A percentile compares a stretch with the other conserved stretches of the same genome.
These are phyloP conservation scores for Collariella sp. DNA, from an alignment of 495 filamentous ascomycete genomes.

Conservation along the genomic window DNA sequence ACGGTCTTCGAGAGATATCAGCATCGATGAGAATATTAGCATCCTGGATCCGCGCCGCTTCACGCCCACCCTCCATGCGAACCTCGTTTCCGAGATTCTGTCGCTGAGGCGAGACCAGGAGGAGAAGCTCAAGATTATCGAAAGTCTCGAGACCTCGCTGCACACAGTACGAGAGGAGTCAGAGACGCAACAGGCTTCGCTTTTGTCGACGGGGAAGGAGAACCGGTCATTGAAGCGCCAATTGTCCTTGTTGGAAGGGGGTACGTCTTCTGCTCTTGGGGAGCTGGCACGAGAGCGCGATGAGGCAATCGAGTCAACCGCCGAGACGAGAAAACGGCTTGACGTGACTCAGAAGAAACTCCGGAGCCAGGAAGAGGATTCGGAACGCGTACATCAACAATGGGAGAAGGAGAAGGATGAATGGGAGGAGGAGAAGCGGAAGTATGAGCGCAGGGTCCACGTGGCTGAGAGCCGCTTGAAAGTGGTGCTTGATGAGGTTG, in stretches of 20 bases:
- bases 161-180: slow-evolving; percentile 63
- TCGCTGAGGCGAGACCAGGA: slow-evolving; percentile 80
- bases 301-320: slow-evolving; percentile 62
- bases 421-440: slow-evolving; percentile 74
- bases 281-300: slow-evolving; percentile 82
- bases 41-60: slow-evolving; percentile 83
- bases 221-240: slow-evolving; percentile 74
- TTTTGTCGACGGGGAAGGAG: slow-evolving; percentile 61
- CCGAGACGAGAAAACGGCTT: slow-evolving; percentile 68
- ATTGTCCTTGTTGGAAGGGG: slow-evolving; percentile 76
- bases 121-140: slow-evolving; percentile 73
- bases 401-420: slow-evolving; percentile 75
- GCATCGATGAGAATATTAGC: slow-evolving; percentile 63
- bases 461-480: slow-evolving; percentile 81
- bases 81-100: slow-evolving; percentile 88
- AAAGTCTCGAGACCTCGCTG: slow-evolving; percentile 68
- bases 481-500: slow-evolving; percentile 73
- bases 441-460: slow-evolving; percentile 73
- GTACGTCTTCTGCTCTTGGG: slow-evolving; percentile 71
- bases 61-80: slow-evolving; percentile 91
- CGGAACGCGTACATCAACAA: slow-evolving; percentile 60
- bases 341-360: slow-evolving; percentile 70
- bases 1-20: slow-evolving; percentile 47
- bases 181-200: slow-evolving; percentile 52
- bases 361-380: slow-evolving; percentile 76